These are phyloP conservation scores for Lactifluus volemus DNA, from an alignment of 768 basidiomycete species.

Conservation along the genomic window DNA sequence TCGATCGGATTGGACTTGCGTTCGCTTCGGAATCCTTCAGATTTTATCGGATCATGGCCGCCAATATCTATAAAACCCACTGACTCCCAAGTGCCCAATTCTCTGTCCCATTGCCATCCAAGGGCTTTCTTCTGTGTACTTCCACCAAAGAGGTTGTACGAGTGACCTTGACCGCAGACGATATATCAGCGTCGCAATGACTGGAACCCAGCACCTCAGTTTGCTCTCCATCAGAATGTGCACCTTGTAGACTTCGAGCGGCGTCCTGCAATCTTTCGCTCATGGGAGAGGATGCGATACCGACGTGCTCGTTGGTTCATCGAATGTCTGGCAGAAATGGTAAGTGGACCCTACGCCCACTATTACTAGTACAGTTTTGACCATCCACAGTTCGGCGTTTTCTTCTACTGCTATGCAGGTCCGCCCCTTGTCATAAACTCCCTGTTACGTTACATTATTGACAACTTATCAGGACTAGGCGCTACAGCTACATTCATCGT, in stretches of 20 bases:
- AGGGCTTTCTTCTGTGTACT: neutral
- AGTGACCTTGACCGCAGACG: neutral
- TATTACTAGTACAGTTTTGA: neutral
- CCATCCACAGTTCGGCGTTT: constrained; percentile 10
- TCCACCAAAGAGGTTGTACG: neutral
- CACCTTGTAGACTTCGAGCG: constrained; percentile 36
- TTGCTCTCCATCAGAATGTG: constrained; percentile 21
- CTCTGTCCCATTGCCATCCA: neutral
- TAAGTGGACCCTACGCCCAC: constrained; percentile 23
- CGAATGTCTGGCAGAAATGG: constrained; percentile 55
- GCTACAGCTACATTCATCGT: constrained; percentile 27
- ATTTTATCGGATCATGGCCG: neutral
- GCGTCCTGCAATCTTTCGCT: constrained; percentile 32
- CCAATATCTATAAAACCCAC: neutral
- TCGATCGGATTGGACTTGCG: too few relatives aligned
- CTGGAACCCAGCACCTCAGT: neutral
- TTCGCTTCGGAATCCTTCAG: too few relatives aligned
- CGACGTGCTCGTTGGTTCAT: constrained; percentile 41
- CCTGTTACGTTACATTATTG: neutral
- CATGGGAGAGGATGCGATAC: constrained; percentile 41
- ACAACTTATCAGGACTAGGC: constrained; percentile 25
- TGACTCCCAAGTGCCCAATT: neutral
- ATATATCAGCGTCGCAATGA: neutral
- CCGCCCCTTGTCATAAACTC: neutral
- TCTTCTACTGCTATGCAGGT: constrained; percentile 18